Percentiles rank a stretch among this genome's conserved stretches.
phyloP scores from a whole-genome alignment of 1,284 basidiomycete species.

The Ganoderma leucocontextum region DNA sequence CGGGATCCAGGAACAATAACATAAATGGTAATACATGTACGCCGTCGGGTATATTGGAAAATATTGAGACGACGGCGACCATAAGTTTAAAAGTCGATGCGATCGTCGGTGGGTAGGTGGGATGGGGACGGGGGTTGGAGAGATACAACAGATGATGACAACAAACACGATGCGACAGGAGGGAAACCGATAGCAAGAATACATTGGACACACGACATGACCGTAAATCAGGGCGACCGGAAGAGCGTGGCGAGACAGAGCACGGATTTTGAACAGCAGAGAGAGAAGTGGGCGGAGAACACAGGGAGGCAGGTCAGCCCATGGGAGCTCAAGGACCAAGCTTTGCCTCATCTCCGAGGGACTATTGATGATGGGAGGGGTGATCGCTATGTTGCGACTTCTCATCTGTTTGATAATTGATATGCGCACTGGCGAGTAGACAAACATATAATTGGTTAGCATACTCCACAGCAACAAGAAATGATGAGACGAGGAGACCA shows the following conservation, averaged over 20 bases:
- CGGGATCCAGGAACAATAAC: background rate
- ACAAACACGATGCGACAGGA: constrained; percentile 14
- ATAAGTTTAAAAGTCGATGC: background rate
- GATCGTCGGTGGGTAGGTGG: constrained; percentile 1
- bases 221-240: background rate
- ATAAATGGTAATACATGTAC: constrained; percentile 13
- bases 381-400: constrained; percentile 7
- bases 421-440: constrained; percentile 11
- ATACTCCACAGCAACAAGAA: background rate
- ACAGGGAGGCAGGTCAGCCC: background rate
- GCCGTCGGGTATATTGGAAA: constrained; percentile 9
- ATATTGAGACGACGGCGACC: background rate
- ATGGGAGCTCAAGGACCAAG: background rate
- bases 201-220: constrained; percentile 8
- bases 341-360: background rate
- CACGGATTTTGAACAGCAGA: constrained; percentile 3
- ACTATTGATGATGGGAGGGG: background rate
- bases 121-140: background rate
- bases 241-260: background rate
- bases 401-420: constrained; percentile 15
- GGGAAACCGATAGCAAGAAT: constrained; percentile 13
- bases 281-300: background rate
- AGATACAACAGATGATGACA: constrained; percentile 19
- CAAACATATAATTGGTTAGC: background rate
- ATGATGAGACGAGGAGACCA: background rate